Base-by-base conservation (phyloP, 441 rosid species). In the Jatropha multifida region DNA sequence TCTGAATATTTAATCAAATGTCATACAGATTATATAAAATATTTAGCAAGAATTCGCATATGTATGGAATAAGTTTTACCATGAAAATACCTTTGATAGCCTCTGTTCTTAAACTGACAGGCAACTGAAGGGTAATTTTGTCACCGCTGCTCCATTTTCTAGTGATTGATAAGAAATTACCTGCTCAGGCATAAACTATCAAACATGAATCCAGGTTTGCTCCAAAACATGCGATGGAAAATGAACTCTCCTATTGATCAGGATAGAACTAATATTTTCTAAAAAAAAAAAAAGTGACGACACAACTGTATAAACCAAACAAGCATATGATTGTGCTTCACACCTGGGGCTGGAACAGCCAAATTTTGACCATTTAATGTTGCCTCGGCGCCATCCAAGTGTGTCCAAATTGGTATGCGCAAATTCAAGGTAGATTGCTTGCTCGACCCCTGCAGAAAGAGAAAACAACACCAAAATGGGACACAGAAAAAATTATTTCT, bases 381-480 rank as follows among this genome's bases (percentile, higher is more conserved):
- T 44, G 92, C 93, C 78, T 84, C 77, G 32, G 93, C 92, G 78
- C 84, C 89, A 73, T 77, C 71, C 14, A 82, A 83, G 68, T 79
- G 12, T 17, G 94, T 79, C 99, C 98, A 96, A 40, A 77, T 58
- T 5, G 99, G 98, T 71, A 92, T 84, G 20, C 98, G 86, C 74
- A 94, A 79, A 80, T 94, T 85, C 86, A 96, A 72, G 64, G 96
- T 86, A 37, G 98, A 83, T 44, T 82, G 76, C 69, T 79, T 79
- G 64, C 77, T 85, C 23, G 79, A 61, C 48, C 82, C 90, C 98
- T 93, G 83, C 65, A 80, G 54, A 60, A 63, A 76, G 7, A 7
- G 5, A 42, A 4, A 42, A 42, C 5, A 42, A 42, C 46, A 42
- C 23, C 23, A 27, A 58, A 52, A 52, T 4, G 49, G 42, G 60